Conservation (phyloP, 805 yeast species). For the Maudiozyma serrabonitensis region DNA sequence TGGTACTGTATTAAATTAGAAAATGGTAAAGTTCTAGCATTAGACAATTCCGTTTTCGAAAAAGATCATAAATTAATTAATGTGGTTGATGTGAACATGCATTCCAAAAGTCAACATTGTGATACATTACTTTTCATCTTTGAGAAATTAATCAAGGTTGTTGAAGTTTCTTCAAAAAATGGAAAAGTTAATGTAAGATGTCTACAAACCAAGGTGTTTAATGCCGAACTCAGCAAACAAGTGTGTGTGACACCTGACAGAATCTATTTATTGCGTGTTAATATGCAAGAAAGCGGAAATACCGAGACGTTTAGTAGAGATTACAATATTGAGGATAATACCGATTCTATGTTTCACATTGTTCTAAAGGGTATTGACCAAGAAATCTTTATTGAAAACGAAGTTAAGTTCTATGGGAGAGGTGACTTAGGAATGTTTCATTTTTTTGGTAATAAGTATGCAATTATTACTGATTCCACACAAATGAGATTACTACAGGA, state of each 20-base stretch:
- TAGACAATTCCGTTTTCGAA: conserved; percentile 11
- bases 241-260: conserved; percentile 3
- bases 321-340: not conserved
- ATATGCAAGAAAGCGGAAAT: not conserved
- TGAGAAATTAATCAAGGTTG: conserved; percentile 10
- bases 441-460: conserved; percentile 8
- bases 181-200: conserved; percentile 9
- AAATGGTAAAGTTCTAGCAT: conserved; percentile 18
- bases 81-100: conserved; percentile 8
- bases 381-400: conserved; percentile 1
- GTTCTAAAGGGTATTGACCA: not conserved
- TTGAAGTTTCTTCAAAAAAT: conserved; percentile 10
- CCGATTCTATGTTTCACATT: not conserved
- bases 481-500: not conserved
- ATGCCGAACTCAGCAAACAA: conserved; percentile 1
- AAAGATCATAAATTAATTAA: conserved; percentile 3
- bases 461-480: not conserved
- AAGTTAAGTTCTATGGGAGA: conserved; percentile 6
- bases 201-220: conserved; percentile 3
- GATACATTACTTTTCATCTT: conserved; percentile 9
- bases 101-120: not conserved
- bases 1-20: conserved; percentile 23
- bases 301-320: not conserved
- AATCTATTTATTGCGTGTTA: conserved; percentile 5
- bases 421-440: conserved; percentile 2